These are phyloP conservation scores for Cladobotryum protrusum DNA, from an alignment of 2,329 filamentous ascomycete genomes.

Conservation along the genomic window DNA sequence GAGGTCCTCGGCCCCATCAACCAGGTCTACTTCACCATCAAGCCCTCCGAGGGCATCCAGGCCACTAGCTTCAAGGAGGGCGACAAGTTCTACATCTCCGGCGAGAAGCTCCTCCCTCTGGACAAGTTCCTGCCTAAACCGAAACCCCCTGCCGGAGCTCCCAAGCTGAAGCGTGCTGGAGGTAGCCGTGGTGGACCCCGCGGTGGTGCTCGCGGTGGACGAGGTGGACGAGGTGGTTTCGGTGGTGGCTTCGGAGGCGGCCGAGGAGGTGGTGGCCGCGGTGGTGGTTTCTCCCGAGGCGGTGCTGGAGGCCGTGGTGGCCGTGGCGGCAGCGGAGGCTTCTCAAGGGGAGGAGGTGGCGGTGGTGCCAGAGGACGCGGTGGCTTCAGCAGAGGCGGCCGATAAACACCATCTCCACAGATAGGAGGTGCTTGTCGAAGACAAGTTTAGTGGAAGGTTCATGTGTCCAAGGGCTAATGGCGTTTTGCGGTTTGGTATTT, in stretches of 20 bases:
- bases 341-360: conserved; percentile 13
- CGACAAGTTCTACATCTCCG: conserved; percentile 94
- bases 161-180: conserved; percentile 54
- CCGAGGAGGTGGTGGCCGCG: conserved; percentile 26
- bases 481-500: conserved; percentile 12
- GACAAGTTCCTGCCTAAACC: conserved; percentile 97
- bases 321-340: conserved; percentile 17
- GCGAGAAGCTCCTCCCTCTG: conserved; percentile 88
- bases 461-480: conserved; percentile 12
- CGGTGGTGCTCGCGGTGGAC: conserved; percentile 27
- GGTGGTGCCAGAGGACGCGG: conserved; percentile 18
- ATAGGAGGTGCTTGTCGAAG: too few species aligned
- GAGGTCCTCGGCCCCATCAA: conserved; percentile 97
- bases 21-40: conserved; percentile 97
- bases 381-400: conserved; percentile 25
- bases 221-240: conserved; percentile 31
- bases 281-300: conserved; percentile 28
- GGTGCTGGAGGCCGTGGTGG: conserved; percentile 18
- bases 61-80: conserved; percentile 90
- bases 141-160: conserved; percentile 63
- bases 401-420: background rate
- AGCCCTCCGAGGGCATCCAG: conserved; percentile 93
- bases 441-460: background rate
- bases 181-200: conserved; percentile 32
- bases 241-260: conserved; percentile 29